Evolutionary conservation across 2,329 filamentous ascomycete species (phyloP).

Genomic region (Alternaria sp.): DNA sequence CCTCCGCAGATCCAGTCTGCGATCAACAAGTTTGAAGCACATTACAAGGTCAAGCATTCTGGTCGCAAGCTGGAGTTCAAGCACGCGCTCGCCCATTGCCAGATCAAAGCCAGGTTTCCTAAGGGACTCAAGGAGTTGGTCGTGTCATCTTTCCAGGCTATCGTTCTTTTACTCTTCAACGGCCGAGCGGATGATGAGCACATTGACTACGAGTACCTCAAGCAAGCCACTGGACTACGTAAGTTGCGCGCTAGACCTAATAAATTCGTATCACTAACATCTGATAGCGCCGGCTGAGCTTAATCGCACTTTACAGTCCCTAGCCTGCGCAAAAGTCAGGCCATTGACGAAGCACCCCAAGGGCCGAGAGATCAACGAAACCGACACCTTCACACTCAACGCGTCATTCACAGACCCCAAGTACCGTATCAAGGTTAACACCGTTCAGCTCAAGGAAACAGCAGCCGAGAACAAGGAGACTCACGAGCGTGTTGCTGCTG

Average conservation of each 20-base stretch:
- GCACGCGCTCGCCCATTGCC: conserved; percentile 88
- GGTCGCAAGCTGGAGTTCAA: conserved; percentile 90
- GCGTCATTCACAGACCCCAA: conserved; percentile 77
- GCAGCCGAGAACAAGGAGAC: conserved; percentile 94
- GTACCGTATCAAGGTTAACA: conserved; percentile 96
- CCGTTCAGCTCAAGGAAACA: conserved; percentile 96
- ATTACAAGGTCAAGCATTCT: conserved; percentile 89
- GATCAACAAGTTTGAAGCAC: conserved; percentile 79
- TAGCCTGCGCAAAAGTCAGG: conserved; percentile 87
- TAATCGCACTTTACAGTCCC: conserved; percentile 88
- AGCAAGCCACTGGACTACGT: conserved; percentile 74
- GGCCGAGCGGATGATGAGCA: conserved; percentile 66
- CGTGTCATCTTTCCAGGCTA: conserved; percentile 89
- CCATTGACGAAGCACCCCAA: conserved; percentile 86
- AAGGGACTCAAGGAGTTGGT: conserved; percentile 85
- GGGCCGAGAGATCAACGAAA: conserved; percentile 76
- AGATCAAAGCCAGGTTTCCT: conserved; percentile 79
- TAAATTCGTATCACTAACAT: conserved; percentile 12
- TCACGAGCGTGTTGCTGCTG: conserved; percentile 85
- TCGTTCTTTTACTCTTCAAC: conserved; percentile 91
- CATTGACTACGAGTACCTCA: conserved; percentile 77
- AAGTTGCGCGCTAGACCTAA: conserved; percentile 39
- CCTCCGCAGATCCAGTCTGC: conserved; percentile 77
- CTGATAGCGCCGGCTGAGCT: conserved; percentile 73
- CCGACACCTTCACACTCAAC: conserved; percentile 88